Percentiles rank a stretch among this genome's conserved stretches.
These are phyloP conservation scores for Ziziphus jujuba DNA, from an alignment of 306 rosid genomes.

Conservation along the genomic window DNA sequence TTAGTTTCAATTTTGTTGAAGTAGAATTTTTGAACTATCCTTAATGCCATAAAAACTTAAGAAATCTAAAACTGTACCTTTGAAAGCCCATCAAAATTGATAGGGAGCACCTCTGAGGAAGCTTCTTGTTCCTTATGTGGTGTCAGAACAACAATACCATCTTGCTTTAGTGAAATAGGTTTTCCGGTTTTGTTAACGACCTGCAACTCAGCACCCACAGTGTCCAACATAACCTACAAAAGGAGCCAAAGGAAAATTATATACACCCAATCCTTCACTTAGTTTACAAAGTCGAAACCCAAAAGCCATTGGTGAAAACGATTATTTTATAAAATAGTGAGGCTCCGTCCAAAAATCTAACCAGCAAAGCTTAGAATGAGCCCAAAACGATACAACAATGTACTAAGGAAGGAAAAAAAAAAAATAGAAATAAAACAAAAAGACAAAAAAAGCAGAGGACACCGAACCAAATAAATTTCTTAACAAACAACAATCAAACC, in stretches of 20 bases:
- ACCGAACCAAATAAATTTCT: background rate
- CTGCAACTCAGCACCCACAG: constrained; percentile 87
- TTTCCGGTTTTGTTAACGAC: constrained; percentile 64
- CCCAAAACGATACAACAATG: background rate
- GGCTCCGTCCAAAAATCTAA: too few species aligned
- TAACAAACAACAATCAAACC: background rate
- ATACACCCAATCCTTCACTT: constrained; percentile 17
- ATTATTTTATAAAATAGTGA: too few species aligned
- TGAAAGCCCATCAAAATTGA: constrained; percentile 79
- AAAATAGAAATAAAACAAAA: background rate
- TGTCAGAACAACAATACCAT: constrained; percentile 66
- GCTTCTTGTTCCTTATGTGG: constrained; percentile 75
- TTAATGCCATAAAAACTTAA: constrained; percentile 4
- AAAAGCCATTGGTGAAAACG: too few species aligned
- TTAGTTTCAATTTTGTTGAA: background rate
- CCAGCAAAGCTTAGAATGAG: background rate
- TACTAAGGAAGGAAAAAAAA: too few species aligned
- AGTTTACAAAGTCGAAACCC: too few species aligned
- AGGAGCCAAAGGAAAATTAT: constrained; percentile 5
- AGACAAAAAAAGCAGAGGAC: background rate
- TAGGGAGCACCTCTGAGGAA: constrained; percentile 76
- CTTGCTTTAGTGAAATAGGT: constrained; percentile 53
- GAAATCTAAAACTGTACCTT: constrained; percentile 46
- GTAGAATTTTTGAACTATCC: background rate
- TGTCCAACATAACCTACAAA: constrained; percentile 81